Evolutionary conservation across 371 early-diverging fungal species (phyloP), one percentile per base, ranked within the genome.

Genomic region (Dichotomocladium elegans): DNA sequence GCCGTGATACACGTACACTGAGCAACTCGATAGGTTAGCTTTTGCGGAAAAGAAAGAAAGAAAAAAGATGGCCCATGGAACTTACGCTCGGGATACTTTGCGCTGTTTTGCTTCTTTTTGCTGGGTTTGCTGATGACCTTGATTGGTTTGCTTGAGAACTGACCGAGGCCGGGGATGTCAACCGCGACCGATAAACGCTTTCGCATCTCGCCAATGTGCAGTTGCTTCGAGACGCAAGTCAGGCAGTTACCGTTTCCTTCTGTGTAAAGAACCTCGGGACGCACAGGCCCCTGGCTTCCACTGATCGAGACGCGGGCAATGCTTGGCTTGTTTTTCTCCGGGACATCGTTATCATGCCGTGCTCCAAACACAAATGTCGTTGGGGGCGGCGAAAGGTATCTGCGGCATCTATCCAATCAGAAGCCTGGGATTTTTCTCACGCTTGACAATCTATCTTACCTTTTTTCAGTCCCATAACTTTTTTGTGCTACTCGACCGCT

Each of bases 71-170:
- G 33, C 7, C 14, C 35, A 31, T 3, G 34, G n/a, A 21, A 55
- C 64, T 58, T 55, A 63, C 64, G 70, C 50, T 87, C 88, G 64
- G 85, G 81, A 61, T 90, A 88, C 61, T 86, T 87, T 24, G 74
- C 83, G 61, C 82, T 89, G 40, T 52, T 60, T 63, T 81, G 90
- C 45, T 85, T 71, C 68, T 88, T 88, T 68, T 89, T 89, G 53
- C 85, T 82, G 7, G 89, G 89, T 63, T 89, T 89, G 66, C 86
- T 85, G 52, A 89, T 89, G 25, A 89, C 88, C 56, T 87, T 87
- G 58, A 89, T 84, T 17, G 83, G 79, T 54, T 78, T 80, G 55
- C 86, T 85, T 21, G 76, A 74, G 66, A 88, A 86, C n/a, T 77
- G 77, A 24, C 82, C 82, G 28, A 86, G 58, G 57, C 75, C 58